Percentiles rank a stretch among this genome's conserved stretches.
Evolutionary conservation across 2,329 filamentous ascomycete genomes (phyloP).

Genomic region (Exophiala spinifera): DNA sequence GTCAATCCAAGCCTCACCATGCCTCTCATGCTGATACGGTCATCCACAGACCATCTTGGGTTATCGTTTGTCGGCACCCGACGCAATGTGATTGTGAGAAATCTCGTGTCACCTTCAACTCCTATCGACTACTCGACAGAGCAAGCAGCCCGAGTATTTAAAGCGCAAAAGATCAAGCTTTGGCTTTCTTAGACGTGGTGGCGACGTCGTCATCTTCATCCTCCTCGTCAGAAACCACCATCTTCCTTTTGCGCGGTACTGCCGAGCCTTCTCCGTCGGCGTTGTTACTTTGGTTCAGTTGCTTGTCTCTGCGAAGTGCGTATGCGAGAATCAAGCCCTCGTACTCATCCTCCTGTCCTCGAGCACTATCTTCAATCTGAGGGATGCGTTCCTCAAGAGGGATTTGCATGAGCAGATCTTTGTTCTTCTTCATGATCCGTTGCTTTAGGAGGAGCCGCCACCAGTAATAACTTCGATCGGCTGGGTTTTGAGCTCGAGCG

Average conservation of each 20-base stretch:
- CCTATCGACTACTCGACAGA: not conserved
- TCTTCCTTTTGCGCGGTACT: constrained; percentile 30
- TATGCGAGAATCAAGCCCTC: constrained; percentile 50
- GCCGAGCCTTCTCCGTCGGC: constrained; percentile 28
- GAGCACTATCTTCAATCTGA: constrained; percentile 58
- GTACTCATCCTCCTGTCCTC: constrained; percentile 59
- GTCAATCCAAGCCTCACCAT: not conserved
- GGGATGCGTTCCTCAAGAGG: constrained; percentile 56
- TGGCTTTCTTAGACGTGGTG: constrained; percentile 17
- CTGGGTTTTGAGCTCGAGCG: constrained; percentile 46
- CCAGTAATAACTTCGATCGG: constrained; percentile 62
- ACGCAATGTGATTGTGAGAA: too few species aligned
- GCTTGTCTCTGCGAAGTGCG: constrained; percentile 33
- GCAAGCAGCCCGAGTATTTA: not conserved
- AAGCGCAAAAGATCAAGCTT: constrained; percentile 2
- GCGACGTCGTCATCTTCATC: constrained; percentile 21
- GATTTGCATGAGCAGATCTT: constrained; percentile 58
- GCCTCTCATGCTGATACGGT: too few species aligned
- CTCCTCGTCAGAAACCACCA: constrained; percentile 30
- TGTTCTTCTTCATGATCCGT: constrained; percentile 59
- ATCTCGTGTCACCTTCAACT: too few species aligned
- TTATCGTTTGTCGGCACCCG: too few species aligned
- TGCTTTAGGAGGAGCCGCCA: constrained; percentile 64
- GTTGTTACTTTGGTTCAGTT: constrained; percentile 27
- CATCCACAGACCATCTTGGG: too few species aligned